A percentile compares a stretch with the other conserved stretches of the same genome.
Conservation (phyloP, 1,284 basidiomycete species). For the Trichosporon ovoides region DNA sequence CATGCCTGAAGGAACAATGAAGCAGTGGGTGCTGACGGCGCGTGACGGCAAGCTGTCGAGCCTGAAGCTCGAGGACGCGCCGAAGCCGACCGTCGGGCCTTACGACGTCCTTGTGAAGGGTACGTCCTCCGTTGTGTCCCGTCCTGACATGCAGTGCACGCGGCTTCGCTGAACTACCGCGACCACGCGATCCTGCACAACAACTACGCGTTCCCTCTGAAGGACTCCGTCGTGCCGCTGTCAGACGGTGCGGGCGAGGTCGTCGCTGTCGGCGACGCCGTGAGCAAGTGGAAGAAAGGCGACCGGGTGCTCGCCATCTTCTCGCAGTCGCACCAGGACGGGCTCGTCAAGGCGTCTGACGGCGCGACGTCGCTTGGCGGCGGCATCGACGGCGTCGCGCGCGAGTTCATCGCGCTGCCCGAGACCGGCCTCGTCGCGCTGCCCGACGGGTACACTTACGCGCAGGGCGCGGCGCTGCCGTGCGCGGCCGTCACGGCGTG, state of each 20-base stretch:
- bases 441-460: slow-evolving; percentile 40
- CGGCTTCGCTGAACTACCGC: slow-evolving; percentile 23
- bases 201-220: slow-evolving; percentile 15
- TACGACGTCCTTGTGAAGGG: slow-evolving; percentile 16
- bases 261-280: slow-evolving; percentile 54
- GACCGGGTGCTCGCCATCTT: slow-evolving; percentile 53
- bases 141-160: slow-evolving; percentile 18
- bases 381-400: slow-evolving; percentile 55
- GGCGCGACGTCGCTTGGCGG: slow-evolving; percentile 52
- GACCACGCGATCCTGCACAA: slow-evolving; percentile 14
- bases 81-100: slow-evolving; percentile 14
- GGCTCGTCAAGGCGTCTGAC: not conserved
- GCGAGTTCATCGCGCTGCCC: slow-evolving; percentile 55
- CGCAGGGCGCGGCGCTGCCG: slow-evolving; percentile 44
- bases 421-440: slow-evolving; percentile 26
- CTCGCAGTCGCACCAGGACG: slow-evolving; percentile 47
- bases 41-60: too few species aligned
- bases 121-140: not conserved
- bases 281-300: slow-evolving; percentile 55
- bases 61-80: not conserved
- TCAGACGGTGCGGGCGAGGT: slow-evolving; percentile 64
- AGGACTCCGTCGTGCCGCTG: slow-evolving; percentile 44
- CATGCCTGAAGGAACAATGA: too few species aligned
- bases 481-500: slow-evolving; percentile 49
- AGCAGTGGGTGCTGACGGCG: too few species aligned